These are phyloP conservation scores for Pholiota conissans DNA, from an alignment of 768 basidiomycete genomes.

Conservation along the genomic window DNA sequence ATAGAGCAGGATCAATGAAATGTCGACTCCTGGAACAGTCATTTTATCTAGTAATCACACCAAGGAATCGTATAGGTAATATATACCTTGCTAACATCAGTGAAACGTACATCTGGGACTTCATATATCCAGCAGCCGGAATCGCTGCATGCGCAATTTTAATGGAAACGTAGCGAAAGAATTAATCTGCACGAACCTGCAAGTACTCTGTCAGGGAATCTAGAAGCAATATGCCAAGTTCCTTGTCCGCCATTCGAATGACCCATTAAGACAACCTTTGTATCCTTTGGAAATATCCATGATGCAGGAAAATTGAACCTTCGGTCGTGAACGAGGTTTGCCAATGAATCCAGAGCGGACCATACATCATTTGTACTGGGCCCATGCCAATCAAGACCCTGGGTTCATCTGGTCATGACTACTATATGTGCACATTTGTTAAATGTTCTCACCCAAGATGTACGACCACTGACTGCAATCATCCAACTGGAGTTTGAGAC, in stretches of 20 bases:
- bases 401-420: neutral
- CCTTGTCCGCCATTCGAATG: conserved; percentile 96
- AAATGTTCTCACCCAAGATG: conserved; percentile 63
- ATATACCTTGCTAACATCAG: conserved; percentile 66
- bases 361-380: conserved; percentile 75
- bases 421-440: neutral
- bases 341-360: conserved; percentile 57
- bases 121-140: conserved; percentile 82
- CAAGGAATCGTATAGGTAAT: too few relatives aligned
- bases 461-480: conserved; percentile 79
- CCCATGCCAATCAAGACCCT: conserved; percentile 95
- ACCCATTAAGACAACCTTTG: conserved; percentile 69
- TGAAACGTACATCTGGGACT: conserved; percentile 84
- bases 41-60: too few relatives aligned
- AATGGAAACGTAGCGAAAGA: neutral
- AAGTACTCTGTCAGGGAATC: conserved; percentile 75
- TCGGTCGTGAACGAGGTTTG: conserved; percentile 38
- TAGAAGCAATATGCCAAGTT: conserved; percentile 74
- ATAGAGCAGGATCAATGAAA: conserved; percentile 74
- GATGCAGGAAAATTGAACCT: conserved; percentile 33
- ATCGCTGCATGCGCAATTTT: conserved; percentile 43
- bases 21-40: conserved; percentile 41
- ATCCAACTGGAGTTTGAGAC: conserved; percentile 68
- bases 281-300: conserved; percentile 20
- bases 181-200: conserved; percentile 42